Evolutionary conservation across 2,329 filamentous ascomycete species (phyloP).

Genomic region (Talaromyces funiculosus): DNA sequence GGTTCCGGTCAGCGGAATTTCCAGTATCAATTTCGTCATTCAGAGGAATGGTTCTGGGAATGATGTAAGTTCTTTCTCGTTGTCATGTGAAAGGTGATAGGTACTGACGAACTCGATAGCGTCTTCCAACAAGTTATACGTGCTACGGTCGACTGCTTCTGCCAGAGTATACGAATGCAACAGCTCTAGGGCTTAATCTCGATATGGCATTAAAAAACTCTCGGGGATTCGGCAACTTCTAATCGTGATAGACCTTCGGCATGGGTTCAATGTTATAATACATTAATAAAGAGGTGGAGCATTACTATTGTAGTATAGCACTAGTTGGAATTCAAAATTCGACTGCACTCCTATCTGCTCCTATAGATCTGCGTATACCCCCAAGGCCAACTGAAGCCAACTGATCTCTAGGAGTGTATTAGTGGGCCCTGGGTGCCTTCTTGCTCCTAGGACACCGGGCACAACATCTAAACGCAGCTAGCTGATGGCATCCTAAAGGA

Average conservation of each 20-base stretch:
- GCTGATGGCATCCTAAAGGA: too few relatives aligned
- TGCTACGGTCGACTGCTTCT: constrained; percentile 86
- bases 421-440: too few relatives aligned
- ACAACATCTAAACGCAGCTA: too few relatives aligned
- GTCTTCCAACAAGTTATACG: constrained; percentile 79
- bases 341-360: too few relatives aligned
- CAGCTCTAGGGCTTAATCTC: constrained; percentile 67
- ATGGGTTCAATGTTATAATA: neutral
- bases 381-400: too few relatives aligned
- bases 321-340: too few relatives aligned
- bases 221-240: constrained; percentile 82
- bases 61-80: constrained; percentile 27
- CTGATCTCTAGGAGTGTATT: too few relatives aligned
- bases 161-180: constrained; percentile 70
- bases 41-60: constrained; percentile 67
- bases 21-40: constrained; percentile 75
- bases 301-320: neutral
- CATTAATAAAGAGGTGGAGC: neutral
- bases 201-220: constrained; percentile 82
- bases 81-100: too few relatives aligned
- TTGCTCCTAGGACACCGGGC: too few relatives aligned
- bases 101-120: constrained; percentile 22
- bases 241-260: neutral
- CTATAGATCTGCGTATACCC: too few relatives aligned
- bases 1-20: constrained; percentile 79